These are phyloP conservation scores for Cadophora malorum DNA, from an alignment of 2,329 filamentous ascomycete genomes.

Conservation along the genomic window DNA sequence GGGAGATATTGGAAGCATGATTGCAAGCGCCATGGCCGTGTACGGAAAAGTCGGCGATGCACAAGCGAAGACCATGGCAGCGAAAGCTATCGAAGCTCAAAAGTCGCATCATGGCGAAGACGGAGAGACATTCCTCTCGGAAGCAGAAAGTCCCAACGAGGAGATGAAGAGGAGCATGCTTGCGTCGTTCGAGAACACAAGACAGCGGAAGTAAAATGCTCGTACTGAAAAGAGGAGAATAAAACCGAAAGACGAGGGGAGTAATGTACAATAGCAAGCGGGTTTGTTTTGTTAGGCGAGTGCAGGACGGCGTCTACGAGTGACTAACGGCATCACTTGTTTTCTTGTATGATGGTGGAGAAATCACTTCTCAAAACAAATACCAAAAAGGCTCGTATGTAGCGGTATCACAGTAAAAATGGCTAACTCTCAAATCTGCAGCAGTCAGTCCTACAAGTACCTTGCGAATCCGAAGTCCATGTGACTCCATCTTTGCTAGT, in stretches of 20 bases:
- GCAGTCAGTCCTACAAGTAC: too few species aligned
- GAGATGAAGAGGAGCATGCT: conserved; percentile 55
- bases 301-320: conserved; percentile 26
- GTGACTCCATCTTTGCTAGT: too few species aligned
- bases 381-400: conserved; percentile 19
- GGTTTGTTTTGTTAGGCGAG: conserved; percentile 22
- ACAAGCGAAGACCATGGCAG: conserved; percentile 72
- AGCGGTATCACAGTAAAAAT: conserved; percentile 22
- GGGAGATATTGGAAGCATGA: conserved; percentile 95
- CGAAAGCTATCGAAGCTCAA: conserved; percentile 53
- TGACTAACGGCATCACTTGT: background rate
- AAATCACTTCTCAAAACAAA: conserved; percentile 32
- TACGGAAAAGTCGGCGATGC: conserved; percentile 91
- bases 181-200: conserved; percentile 53
- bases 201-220: conserved; percentile 37
- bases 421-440: conserved; percentile 22
- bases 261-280: conserved; percentile 33
- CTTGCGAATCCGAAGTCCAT: too few species aligned
- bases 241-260: conserved; percentile 18
- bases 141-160: conserved; percentile 45
- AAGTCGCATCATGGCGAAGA: conserved; percentile 44
- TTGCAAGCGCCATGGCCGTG: conserved; percentile 92
- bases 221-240: background rate
- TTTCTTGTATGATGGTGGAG: conserved; percentile 27
- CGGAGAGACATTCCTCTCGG: conserved; percentile 32